Evolutionary conservation across 345 rosid genomes (phyloP), one percentile per base, ranked within the genome.

Genomic region (Lepidium didymum): DNA sequence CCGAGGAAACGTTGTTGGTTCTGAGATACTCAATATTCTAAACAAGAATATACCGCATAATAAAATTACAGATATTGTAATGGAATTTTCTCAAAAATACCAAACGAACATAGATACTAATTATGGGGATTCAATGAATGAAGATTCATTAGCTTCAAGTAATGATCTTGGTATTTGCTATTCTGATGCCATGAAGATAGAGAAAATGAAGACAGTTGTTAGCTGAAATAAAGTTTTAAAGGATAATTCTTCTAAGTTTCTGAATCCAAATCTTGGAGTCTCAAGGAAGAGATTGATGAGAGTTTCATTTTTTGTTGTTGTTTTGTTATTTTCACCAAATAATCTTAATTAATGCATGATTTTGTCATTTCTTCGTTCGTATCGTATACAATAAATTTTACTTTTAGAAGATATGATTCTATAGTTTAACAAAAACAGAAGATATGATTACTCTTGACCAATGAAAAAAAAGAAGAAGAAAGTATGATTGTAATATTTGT

Each of bases 1-100:
- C 0, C 72, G 41, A 10, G 79, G 69, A 8, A 68, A 75, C 69
- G 16, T 75, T 3, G 78, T 75, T 51, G 36, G 13, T 15, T 29
- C 27, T 0, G 54, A 75, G 58, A 68, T 75, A 11, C 25, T 67
- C 29, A 33, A 56, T n/a, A 68, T 68, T 62, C 60, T 75, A 8
- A 69, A 68, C 38, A 54, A 11, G 4, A 54, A 14, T 0, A 16
- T 18, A 49, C 18, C 38, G 10, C 27, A 13, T 19, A 45, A 61
- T 7, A 58, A 2, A 31, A 55, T 61, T 27, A 68, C 31, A 54
- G 47, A 75, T 27, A 19, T 38, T 12, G 15, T 53, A 8, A 51
- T 36, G 18, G 56, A 10, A 13, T 37, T 34, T 42, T 43, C 56
- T 4, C 42, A 52, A 25, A 42, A 52, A 10, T 23, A 42, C 19